Percentiles rank a stretch among this genome's conserved stretches.
Conservation (phyloP, 768 basidiomycete species). For the Panus rudis region DNA sequence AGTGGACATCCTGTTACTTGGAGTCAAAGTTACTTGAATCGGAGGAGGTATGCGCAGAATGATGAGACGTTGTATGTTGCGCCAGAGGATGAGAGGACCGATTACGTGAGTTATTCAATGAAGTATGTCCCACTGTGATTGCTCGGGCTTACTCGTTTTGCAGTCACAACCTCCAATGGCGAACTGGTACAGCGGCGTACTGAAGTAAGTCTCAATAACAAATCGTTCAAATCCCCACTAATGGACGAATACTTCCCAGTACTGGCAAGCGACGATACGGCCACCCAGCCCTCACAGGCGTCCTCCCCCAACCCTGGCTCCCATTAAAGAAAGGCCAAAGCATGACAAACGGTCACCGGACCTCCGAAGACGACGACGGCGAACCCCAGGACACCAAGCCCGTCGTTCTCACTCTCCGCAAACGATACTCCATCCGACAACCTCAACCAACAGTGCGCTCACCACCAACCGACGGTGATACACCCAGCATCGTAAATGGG, state of each 20-base stretch:
- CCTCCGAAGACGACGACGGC: constrained; percentile 28
- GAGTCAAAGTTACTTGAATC: constrained; percentile 84
- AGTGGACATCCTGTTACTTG: constrained; percentile 83
- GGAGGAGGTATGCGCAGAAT: constrained; percentile 84
- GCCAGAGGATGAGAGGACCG: constrained; percentile 87
- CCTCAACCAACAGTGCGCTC: neutral
- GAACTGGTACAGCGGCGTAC: constrained; percentile 87
- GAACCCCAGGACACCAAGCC: constrained; percentile 39
- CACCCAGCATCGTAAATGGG: constrained; percentile 9
- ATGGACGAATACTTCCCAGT: constrained; percentile 29
- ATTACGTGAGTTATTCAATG: constrained; percentile 54
- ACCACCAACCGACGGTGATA: neutral
- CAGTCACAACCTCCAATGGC: constrained; percentile 97
- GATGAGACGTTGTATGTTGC: constrained; percentile 95
- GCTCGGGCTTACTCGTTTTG: constrained; percentile 8
- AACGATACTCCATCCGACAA: constrained; percentile 46
- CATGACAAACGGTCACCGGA: constrained; percentile 57
- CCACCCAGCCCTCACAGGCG: constrained; percentile 91
- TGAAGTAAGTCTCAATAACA: constrained; percentile 52
- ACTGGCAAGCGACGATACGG: constrained; percentile 94
- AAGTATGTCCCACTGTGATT: constrained; percentile 6
- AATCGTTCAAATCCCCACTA: neutral
- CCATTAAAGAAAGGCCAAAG: constrained; percentile 81
- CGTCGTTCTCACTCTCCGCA: constrained; percentile 76
- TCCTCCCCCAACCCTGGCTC: constrained; percentile 91